Conservation (phyloP, 495 filamentous ascomycete species). For the Cryomyces minteri region DNA sequence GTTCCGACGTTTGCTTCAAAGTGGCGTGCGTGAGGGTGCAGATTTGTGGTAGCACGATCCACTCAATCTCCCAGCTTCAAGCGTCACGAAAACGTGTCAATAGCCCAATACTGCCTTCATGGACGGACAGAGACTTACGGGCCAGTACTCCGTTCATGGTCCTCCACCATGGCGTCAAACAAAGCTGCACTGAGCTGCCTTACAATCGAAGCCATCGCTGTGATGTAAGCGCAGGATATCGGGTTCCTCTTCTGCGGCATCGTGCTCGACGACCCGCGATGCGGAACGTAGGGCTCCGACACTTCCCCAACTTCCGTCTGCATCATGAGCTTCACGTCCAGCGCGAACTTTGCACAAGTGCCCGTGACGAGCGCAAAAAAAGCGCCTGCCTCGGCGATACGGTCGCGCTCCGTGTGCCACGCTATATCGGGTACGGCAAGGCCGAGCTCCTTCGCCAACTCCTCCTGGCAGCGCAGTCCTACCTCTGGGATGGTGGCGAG, state of each 20-base stretch:
- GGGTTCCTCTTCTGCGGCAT: slow-evolving; percentile 15
- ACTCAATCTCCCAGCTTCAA: slow-evolving; percentile 10
- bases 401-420: slow-evolving; percentile 13
- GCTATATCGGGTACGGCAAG: slow-evolving; percentile 7
- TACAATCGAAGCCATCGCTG: slow-evolving; percentile 6
- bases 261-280: slow-evolving; percentile 6
- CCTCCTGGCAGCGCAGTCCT: slow-evolving; percentile 6
- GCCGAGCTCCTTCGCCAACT: slow-evolving; percentile 5
- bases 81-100: neutral
- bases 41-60: slow-evolving; percentile 11
- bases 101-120: neutral
- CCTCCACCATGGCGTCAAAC: slow-evolving; percentile 9
- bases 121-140: neutral
- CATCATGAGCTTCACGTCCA: slow-evolving; percentile 10
- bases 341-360: slow-evolving; percentile 11
- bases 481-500: slow-evolving; percentile 6
- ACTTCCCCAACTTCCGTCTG: slow-evolving; percentile 11
- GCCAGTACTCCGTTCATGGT: slow-evolving; percentile 10
- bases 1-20: slow-evolving; percentile 5
- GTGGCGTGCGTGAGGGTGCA: slow-evolving; percentile 8
- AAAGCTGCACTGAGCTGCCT: slow-evolving; percentile 1
- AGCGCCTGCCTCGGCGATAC: slow-evolving; percentile 5
- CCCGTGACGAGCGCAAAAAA: slow-evolving; percentile 7
- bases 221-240: slow-evolving; percentile 10
- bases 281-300: slow-evolving; percentile 6